phyloP scores from a whole-genome alignment of 1,284 basidiomycete genomes.

The Puccinia polysora region DNA sequence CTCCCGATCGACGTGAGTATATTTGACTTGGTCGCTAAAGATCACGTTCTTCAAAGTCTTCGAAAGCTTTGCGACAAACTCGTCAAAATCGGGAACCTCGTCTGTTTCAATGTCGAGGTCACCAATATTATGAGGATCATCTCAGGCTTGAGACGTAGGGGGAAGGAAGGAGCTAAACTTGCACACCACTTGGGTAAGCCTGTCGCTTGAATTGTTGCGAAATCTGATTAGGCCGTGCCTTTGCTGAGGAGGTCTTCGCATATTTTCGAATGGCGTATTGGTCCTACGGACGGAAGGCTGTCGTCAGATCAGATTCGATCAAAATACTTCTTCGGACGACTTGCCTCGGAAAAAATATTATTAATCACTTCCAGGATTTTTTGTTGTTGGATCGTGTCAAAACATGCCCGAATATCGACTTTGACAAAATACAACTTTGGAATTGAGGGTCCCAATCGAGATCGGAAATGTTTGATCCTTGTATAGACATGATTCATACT shows the following conservation, averaged over 20 bases:
- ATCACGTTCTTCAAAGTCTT: slow-evolving; percentile 67
- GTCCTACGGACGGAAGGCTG: slow-evolving; percentile 45
- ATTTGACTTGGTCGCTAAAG: slow-evolving; percentile 75
- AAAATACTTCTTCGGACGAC: slow-evolving; percentile 32
- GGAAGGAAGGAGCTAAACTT: background rate
- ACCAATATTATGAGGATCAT: slow-evolving; percentile 26
- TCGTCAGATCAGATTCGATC: background rate
- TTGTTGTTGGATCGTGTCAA: slow-evolving; percentile 89
- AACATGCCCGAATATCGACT: slow-evolving; percentile 89
- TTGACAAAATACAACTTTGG: slow-evolving; percentile 90
- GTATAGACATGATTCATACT: slow-evolving; percentile 75
- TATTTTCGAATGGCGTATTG: slow-evolving; percentile 62
- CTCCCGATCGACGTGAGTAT: slow-evolving; percentile 59
- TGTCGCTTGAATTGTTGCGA: slow-evolving; percentile 61
- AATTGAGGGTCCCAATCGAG: slow-evolving; percentile 43
- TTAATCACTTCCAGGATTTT: slow-evolving; percentile 75
- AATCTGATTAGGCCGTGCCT: slow-evolving; percentile 56
- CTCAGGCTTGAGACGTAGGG: background rate
- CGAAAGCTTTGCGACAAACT: slow-evolving; percentile 65
- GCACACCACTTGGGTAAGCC: slow-evolving; percentile 65
- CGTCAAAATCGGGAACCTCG: slow-evolving; percentile 68
- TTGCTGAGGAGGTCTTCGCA: slow-evolving; percentile 59
- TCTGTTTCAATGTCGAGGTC: slow-evolving; percentile 54
- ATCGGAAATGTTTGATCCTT: slow-evolving; percentile 70
- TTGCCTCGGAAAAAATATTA: slow-evolving; percentile 68